Conservation (phyloP, 1,284 basidiomycete species). For the Papiliotrema laurentii region DNA sequence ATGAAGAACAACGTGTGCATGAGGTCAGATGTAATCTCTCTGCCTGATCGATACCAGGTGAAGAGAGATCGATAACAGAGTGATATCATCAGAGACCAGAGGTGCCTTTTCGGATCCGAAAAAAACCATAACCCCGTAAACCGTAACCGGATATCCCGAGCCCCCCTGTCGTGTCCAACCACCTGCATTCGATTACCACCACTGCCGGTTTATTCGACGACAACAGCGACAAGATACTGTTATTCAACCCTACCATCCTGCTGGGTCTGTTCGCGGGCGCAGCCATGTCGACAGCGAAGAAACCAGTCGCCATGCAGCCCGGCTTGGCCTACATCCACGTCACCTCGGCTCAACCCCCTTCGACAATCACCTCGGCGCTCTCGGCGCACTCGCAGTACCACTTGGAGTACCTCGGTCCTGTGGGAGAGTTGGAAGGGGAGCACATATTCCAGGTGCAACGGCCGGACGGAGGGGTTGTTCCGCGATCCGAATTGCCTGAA, state of each 20-base stretch:
- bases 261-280: background rate
- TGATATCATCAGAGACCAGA: no score
- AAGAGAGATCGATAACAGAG: no score
- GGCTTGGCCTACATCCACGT: conserved; percentile 7
- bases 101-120: no score
- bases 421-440: conserved; percentile 42
- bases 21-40: no score
- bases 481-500: conserved; percentile 10
- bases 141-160: no score
- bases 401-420: conserved; percentile 31
- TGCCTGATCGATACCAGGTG: no score
- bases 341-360: conserved; percentile 17
- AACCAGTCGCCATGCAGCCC: background rate
- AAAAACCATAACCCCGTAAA: no score
- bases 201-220: no score
- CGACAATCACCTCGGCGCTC: background rate
- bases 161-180: no score
- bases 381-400: conserved; percentile 1
- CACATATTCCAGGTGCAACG: conserved; percentile 35
- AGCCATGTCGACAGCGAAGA: background rate
- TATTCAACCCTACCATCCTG: background rate
- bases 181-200: no score
- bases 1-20: no score
- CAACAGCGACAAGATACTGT: background rate
- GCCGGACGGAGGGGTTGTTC: conserved; percentile 7